Conservation (phyloP, 1,139 yeast genomes). For the Scheffersomyces segobiensis region DNA sequence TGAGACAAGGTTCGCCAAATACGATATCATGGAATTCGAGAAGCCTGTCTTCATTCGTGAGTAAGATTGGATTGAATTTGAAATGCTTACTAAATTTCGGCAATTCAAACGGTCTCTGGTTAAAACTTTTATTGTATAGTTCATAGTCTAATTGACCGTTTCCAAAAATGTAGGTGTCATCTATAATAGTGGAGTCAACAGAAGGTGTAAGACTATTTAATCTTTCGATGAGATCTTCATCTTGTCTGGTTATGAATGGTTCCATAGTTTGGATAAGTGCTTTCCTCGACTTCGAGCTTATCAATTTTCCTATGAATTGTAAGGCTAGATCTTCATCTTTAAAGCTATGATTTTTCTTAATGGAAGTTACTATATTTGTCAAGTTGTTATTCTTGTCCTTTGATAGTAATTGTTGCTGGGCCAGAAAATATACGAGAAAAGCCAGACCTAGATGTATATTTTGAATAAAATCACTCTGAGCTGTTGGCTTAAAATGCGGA, state of each 20-base stretch:
- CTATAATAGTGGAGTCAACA: background rate
- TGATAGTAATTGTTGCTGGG: background rate
- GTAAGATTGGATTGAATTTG: slow-evolving; percentile 9
- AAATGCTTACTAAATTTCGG: slow-evolving; percentile 2
- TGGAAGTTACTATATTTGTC: background rate
- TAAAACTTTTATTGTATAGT: background rate
- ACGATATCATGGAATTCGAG: background rate
- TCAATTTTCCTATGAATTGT: background rate
- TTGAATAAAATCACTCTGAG: background rate
- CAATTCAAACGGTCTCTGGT: slow-evolving; percentile 2
- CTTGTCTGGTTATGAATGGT: background rate
- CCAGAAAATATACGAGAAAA: background rate
- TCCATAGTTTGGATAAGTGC: background rate
- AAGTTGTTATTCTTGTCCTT: background rate
- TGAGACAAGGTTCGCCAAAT: slow-evolving; percentile 1
- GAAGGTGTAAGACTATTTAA: background rate
- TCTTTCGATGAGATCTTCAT: background rate
- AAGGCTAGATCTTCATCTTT: background rate
- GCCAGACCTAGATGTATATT: background rate
- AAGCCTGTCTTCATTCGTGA: slow-evolving; percentile 4
- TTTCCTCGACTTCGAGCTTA: background rate
- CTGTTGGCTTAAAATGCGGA: background rate
- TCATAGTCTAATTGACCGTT: background rate
- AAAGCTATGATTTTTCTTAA: background rate
- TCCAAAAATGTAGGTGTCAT: background rate